Conservation (phyloP, 352 stramenopile genomes). For the Phytophthora uliginosa region DNA sequence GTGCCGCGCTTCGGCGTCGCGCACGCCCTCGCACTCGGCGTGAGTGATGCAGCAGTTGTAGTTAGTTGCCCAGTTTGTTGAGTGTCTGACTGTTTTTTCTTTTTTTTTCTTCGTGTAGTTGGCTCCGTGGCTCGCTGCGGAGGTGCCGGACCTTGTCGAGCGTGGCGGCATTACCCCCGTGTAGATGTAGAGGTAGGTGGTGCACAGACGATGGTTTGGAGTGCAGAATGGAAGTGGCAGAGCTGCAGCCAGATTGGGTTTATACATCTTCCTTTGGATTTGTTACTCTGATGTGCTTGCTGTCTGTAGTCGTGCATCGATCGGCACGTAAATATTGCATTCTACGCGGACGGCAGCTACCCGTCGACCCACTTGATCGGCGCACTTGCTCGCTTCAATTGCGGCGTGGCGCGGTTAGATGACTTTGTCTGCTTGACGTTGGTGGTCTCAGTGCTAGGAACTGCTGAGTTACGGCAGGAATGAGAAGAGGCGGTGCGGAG, state of each 20-base stretch:
- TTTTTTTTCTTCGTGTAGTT: conserved; percentile 48
- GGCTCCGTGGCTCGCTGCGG: conserved; percentile 87
- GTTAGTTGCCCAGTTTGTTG: neutral
- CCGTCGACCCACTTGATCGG: conserved; percentile 9
- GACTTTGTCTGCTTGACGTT: conserved; percentile 12
- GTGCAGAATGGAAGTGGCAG: neutral
- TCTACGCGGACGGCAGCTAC: conserved; percentile 32
- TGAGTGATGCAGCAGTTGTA: conserved; percentile 34
- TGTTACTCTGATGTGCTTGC: conserved; percentile 31
- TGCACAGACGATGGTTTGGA: neutral
- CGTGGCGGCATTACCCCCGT: conserved; percentile 79
- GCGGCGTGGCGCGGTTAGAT: conserved; percentile 11
- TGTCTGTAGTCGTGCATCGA: conserved; percentile 33
- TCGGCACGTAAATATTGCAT: conserved; percentile 43
- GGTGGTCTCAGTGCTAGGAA: neutral
- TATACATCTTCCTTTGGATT: conserved; percentile 58
- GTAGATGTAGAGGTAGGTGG: conserved; percentile 33
- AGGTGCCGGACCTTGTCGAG: conserved; percentile 89
- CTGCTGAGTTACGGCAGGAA: conserved; percentile 54
- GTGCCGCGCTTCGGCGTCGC: conserved; percentile 89
- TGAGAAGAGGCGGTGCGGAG: conserved; percentile 70
- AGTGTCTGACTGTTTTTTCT: neutral
- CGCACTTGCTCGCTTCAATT: conserved; percentile 11
- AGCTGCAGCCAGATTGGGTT: conserved; percentile 6
- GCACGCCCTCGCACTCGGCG: conserved; percentile 85